Evolutionary conservation across 768 basidiomycete genomes (phyloP), one percentile per base, ranked within the genome.

Genomic region (Trametes maxima): DNA sequence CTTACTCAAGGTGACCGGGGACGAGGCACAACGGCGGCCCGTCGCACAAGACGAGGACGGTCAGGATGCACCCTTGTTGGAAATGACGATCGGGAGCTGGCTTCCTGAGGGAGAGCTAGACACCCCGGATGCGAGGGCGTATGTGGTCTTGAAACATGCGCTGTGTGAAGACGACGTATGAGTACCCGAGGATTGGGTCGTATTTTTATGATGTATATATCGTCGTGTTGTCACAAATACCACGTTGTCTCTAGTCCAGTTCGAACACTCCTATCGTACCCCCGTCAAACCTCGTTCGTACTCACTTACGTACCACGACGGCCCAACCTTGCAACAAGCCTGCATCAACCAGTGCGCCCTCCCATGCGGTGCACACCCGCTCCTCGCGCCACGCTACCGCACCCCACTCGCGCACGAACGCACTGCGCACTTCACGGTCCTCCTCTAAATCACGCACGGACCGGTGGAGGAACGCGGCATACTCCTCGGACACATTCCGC

Each of bases 1-100:
- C 52, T 71, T 87, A 14, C 62, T 73, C 11, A 71, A 78, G 2
- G 76, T 79, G 47, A 80, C 80, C 52, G 70, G 74, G 7, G 59
- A 61, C 11, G 63, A 54, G 33, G 54, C 61, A 7, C 49, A 45
- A 11, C 57, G 66, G n/a, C 48, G 60, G 2, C 46, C 57, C 1
- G 48, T 57, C 5, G 24, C 5, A 1, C 44, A 53, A 6, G 55
- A 57, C 8, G 53, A 53, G 13, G 28, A 42, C 1, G 47, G 22
- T 1, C 39, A 40, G 8, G 45, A 19, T 5, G 59, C 53, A 28
- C 66, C 66, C 2, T 19, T 43, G 42, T 35, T 67, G 19, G 50
- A 56, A n/a, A 24, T 67, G 36, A 60, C 55, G 19, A 21, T 65
- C 11, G 64, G 63, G 2, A 65, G 63, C 28, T 67, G 63, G 57